Percentiles rank a stretch among this genome's conserved stretches.
These are phyloP conservation scores for Sporobolus alterniflorus DNA, from an alignment of 202 grass and related monocot species.

Conservation along the genomic window DNA sequence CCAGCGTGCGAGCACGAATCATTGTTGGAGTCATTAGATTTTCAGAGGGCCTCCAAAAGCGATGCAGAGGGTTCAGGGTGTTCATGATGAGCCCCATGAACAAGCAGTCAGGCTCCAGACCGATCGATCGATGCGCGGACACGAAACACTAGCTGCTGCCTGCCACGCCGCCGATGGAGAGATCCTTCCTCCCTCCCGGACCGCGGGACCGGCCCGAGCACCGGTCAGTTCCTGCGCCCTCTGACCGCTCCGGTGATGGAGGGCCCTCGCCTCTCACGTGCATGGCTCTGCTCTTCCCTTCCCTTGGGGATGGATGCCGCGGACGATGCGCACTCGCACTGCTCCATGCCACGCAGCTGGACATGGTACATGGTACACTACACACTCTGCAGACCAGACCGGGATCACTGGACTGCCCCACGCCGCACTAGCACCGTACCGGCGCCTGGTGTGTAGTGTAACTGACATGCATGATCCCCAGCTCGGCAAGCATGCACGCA, in stretches of 20 bases:
- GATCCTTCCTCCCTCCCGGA: neutral
- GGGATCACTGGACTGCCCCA: neutral
- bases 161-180: neutral
- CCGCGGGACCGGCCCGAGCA: neutral
- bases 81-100: conserved; percentile 39
- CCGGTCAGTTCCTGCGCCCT: neutral
- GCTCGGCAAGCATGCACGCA: neutral
- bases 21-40: conserved; percentile 20
- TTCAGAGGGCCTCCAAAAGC: neutral
- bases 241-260: neutral
- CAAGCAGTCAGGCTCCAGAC: neutral
- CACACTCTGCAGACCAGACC: neutral
- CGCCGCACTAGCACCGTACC: neutral
- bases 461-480: conserved; percentile 16
- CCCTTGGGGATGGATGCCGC: neutral
- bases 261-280: neutral
- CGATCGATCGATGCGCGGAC: neutral
- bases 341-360: too few species aligned
- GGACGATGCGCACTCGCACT: neutral
- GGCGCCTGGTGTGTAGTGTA: neutral
- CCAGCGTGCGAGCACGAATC: conserved; percentile 27
- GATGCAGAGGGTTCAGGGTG: neutral
- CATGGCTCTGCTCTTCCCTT: neutral
- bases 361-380: too few species aligned
- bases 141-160: neutral